Conservation (phyloP, 2,329 filamentous ascomycete species). For the Grosmannia penicillata region DNA sequence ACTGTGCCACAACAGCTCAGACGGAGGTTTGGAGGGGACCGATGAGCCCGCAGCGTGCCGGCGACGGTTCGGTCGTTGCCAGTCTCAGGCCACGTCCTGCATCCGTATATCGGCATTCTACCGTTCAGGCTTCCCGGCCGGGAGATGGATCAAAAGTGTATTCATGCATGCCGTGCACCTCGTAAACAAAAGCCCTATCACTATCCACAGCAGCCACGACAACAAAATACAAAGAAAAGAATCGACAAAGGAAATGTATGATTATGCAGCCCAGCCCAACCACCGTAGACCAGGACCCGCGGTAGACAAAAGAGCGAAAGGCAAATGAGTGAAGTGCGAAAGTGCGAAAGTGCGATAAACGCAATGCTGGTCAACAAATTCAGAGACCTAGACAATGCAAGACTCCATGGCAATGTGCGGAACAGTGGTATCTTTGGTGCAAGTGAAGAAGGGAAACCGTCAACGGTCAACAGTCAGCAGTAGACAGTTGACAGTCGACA, state of each 20-base stretch:
- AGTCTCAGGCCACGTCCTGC: too few relatives aligned
- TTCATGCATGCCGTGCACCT: constrained; percentile 5
- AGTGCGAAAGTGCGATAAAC: background rate
- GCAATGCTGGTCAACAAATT: background rate
- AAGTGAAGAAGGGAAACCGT: background rate
- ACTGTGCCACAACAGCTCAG: too few relatives aligned
- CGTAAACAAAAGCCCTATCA: too few relatives aligned
- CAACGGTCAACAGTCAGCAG: background rate
- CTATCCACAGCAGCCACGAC: too few relatives aligned
- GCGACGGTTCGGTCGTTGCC: too few relatives aligned
- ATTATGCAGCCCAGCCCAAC: background rate
- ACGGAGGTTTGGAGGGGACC: too few relatives aligned
- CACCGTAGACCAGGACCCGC: background rate
- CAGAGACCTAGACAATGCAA: background rate
- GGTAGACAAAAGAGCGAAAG: background rate
- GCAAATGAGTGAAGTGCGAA: background rate
- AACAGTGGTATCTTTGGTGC: constrained; percentile 3
- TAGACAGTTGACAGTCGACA: too few relatives aligned
- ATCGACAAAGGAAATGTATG: too few relatives aligned
- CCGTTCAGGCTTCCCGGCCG: too few relatives aligned
- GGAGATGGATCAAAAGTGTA: background rate
- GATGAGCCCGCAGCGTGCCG: too few relatives aligned
- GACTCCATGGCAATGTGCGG: background rate
- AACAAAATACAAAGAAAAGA: background rate
- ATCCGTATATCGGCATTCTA: too few relatives aligned